Conservation (phyloP, 352 stramenopile genomes). For the Phytopythium chamaehyphon region DNA sequence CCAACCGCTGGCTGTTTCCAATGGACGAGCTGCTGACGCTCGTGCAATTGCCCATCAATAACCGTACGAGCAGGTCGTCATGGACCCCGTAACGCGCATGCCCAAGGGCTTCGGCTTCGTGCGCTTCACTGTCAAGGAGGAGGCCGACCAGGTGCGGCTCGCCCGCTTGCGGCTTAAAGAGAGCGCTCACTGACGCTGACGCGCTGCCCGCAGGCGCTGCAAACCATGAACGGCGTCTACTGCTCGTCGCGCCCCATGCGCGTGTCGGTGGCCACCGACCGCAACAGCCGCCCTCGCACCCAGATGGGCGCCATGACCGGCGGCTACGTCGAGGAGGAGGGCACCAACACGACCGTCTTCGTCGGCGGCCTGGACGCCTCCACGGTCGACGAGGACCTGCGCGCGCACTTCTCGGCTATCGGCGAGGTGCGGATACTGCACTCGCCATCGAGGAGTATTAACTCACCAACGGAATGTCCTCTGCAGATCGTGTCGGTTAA, state of each 20-base stretch:
- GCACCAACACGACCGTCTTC: slow-evolving; percentile 90
- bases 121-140: slow-evolving; percentile 84
- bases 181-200: background rate
- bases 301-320: slow-evolving; percentile 14
- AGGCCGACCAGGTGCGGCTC: slow-evolving; percentile 57
- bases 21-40: background rate
- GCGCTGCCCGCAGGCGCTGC: slow-evolving; percentile 40
- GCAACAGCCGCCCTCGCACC: slow-evolving; percentile 39
- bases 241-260: slow-evolving; percentile 87
- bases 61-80: slow-evolving; percentile 52
- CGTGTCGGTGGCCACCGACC: slow-evolving; percentile 87
- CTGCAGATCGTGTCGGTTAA: slow-evolving; percentile 73
- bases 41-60: background rate
- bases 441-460: no score
- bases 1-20: background rate
- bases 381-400: slow-evolving; percentile 83
- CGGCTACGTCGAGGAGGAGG: slow-evolving; percentile 42
- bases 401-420: slow-evolving; percentile 68
- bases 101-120: slow-evolving; percentile 93
- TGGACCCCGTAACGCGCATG: slow-evolving; percentile 85
- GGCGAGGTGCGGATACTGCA: slow-evolving; percentile 51
- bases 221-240: slow-evolving; percentile 89
- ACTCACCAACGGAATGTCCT: no score
- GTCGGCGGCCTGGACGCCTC: slow-evolving; percentile 83
- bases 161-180: no score